A percentile compares a stretch with the other conserved stretches of the same genome.
Evolutionary conservation across 1,139 yeast genomes (phyloP).

Genomic region (Wickerhamomyces sp.): DNA sequence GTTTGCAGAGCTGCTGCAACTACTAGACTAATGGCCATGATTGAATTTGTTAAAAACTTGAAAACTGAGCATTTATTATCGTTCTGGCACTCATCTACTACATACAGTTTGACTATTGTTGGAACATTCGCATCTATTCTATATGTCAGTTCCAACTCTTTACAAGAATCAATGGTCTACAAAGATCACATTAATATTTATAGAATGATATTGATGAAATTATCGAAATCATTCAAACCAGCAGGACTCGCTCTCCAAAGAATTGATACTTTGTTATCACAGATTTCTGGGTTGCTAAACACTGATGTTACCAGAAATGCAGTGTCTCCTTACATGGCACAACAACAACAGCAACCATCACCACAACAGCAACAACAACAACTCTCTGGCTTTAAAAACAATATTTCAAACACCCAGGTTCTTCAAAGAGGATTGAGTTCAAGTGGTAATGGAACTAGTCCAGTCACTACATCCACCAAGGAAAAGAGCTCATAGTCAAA

Average conservation of each 20-base stretch:
- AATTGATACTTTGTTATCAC: slow-evolving; percentile 59
- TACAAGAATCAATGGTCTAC: slow-evolving; percentile 60
- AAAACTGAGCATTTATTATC: slow-evolving; percentile 80
- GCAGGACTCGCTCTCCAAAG: slow-evolving; percentile 64
- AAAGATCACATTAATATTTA: slow-evolving; percentile 69
- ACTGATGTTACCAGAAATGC: slow-evolving; percentile 33
- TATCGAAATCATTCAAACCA: slow-evolving; percentile 71
- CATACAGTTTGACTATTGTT: slow-evolving; percentile 71
- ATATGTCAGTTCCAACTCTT: slow-evolving; percentile 53
- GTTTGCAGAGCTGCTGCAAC: slow-evolving; percentile 85
- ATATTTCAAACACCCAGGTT: neutral
- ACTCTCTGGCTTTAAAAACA: neutral
- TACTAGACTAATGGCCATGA: slow-evolving; percentile 73
- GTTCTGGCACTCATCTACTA: slow-evolving; percentile 83
- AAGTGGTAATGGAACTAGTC: neutral
- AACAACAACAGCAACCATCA: slow-evolving; percentile 1
- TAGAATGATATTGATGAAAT: slow-evolving; percentile 66
- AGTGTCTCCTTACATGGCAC: slow-evolving; percentile 8
- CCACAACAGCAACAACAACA: slow-evolving; percentile 11
- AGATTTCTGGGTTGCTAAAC: slow-evolving; percentile 61
- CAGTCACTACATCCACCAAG: neutral
- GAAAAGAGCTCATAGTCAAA: neutral
- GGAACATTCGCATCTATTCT: slow-evolving; percentile 84
- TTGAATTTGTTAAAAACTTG: slow-evolving; percentile 71
- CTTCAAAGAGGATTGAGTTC: neutral